Percentiles rank a stretch among this genome's conserved stretches.
phyloP scores from a whole-genome alignment of 2,329 filamentous ascomycete species.

The Pyricularia pennisetigena region DNA sequence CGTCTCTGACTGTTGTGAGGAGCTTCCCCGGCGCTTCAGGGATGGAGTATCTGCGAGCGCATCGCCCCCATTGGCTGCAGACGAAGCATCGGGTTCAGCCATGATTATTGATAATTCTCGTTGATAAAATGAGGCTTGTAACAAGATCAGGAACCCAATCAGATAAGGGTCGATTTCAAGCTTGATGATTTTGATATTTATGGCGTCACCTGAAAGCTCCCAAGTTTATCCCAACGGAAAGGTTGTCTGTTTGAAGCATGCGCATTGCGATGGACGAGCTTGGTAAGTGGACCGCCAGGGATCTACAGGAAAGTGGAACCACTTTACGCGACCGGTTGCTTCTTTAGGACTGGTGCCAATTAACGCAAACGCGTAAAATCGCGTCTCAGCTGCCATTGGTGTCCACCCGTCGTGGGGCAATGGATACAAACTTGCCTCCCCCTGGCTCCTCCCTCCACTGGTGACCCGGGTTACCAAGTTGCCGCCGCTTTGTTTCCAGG shows the following conservation, averaged over 20 bases:
- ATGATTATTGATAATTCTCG: neutral
- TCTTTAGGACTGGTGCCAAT: slow-evolving; percentile 7
- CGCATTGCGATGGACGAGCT: neutral
- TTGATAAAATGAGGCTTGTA: neutral
- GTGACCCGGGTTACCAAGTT: slow-evolving; percentile 4
- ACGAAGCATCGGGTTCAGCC: slow-evolving; percentile 7
- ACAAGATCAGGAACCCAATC: neutral
- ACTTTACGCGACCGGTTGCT: slow-evolving; percentile 15
- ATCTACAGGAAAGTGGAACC: slow-evolving; percentile 10
- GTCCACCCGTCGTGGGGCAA: slow-evolving; percentile 3
- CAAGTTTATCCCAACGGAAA: neutral
- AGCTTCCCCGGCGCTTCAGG: slow-evolving; percentile 42
- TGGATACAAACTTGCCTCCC: neutral
- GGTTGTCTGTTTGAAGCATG: neutral
- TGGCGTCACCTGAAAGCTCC: neutral
- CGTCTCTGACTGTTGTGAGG: slow-evolving; percentile 50
- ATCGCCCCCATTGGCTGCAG: slow-evolving; percentile 24
- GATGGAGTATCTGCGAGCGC: slow-evolving; percentile 26
- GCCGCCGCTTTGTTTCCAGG: neutral
- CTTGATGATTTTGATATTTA: neutral
- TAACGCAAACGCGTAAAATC: slow-evolving; percentile 13
- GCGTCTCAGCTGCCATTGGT: slow-evolving; percentile 13
- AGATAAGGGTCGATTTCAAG: neutral
- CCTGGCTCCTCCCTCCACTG: slow-evolving; percentile 7
- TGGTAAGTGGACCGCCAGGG: neutral